phyloP scores from a whole-genome alignment of 2,329 filamentous ascomycete species.

The Hymenoscyphus salicellus region DNA sequence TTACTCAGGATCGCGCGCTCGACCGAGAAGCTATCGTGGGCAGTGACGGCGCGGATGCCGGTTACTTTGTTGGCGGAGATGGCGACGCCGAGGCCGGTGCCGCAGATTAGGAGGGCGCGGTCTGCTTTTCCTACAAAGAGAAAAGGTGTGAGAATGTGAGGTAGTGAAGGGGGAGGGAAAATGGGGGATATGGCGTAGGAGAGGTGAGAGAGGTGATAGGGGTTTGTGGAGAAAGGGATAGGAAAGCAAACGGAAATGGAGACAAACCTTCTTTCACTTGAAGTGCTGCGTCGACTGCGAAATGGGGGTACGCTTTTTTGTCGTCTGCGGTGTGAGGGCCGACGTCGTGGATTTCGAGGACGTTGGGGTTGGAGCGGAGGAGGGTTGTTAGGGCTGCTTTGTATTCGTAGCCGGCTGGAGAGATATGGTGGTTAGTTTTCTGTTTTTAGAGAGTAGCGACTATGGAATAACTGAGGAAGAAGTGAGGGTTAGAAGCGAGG shows the following conservation, averaged over 20 bases:
- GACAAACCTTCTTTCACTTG: neutral
- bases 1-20: constrained; percentile 80
- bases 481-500: neutral
- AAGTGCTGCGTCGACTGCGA: constrained; percentile 63
- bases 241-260: neutral
- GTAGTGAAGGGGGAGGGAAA: no score
- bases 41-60: constrained; percentile 81
- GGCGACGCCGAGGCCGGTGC: constrained; percentile 81
- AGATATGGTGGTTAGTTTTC: neutral
- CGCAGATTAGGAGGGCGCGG: constrained; percentile 78
- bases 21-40: constrained; percentile 81
- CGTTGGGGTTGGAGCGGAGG: constrained; percentile 64
- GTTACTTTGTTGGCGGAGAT: constrained; percentile 87
- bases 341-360: constrained; percentile 69
- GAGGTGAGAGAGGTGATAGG: no score
- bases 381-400: constrained; percentile 74
- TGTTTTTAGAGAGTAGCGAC: neutral
- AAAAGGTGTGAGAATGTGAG: no score
- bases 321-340: constrained; percentile 62
- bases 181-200: neutral
- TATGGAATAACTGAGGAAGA: neutral
- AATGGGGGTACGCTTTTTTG: constrained; percentile 79
- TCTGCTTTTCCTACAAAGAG: constrained; percentile 69
- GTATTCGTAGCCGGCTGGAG: constrained; percentile 61
- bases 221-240: no score